Percentiles rank a stretch among this genome's conserved stretches.
Conservation (phyloP, 371 early-diverging fungal genomes). For the Syncephalis plumigaleata region DNA sequence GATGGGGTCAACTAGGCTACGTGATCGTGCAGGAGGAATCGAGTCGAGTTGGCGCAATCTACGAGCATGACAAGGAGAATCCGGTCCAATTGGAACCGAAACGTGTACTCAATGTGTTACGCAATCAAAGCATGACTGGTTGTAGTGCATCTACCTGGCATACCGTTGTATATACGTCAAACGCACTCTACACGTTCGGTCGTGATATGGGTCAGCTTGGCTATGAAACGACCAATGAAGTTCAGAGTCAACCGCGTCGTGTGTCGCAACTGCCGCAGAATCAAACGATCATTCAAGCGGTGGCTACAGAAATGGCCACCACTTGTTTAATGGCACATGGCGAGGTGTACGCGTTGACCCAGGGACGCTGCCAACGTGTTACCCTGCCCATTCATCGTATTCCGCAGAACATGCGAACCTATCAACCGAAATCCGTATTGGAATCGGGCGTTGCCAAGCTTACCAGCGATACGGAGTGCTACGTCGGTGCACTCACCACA, state of each 20-base stretch:
- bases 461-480: constrained; percentile 21
- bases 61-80: constrained; percentile 9
- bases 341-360: constrained; percentile 13
- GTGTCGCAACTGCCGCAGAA: constrained; percentile 19
- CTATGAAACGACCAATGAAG: constrained; percentile 25
- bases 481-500: constrained; percentile 25
- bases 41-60: no score
- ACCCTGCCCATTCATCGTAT: constrained; percentile 23
- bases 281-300: constrained; percentile 21
- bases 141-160: constrained; percentile 55
- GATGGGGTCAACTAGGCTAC: constrained; percentile 48
- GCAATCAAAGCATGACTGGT: constrained; percentile 31
- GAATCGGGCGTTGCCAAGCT: constrained; percentile 11
- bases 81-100: constrained; percentile 31
- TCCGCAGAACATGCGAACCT: constrained; percentile 18
- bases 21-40: constrained; percentile 8
- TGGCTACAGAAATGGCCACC: constrained; percentile 32
- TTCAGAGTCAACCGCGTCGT: constrained; percentile 26
- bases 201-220: constrained; percentile 61
- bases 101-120: constrained; percentile 31
- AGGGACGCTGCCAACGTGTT: neutral
- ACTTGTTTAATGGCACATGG: constrained; percentile 20
- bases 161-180: constrained; percentile 34
- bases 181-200: constrained; percentile 53
- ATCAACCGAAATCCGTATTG: constrained; percentile 9